Evolutionary conservation across 805 yeast species (phyloP).

Genomic region (Nakazawaea holstii): DNA sequence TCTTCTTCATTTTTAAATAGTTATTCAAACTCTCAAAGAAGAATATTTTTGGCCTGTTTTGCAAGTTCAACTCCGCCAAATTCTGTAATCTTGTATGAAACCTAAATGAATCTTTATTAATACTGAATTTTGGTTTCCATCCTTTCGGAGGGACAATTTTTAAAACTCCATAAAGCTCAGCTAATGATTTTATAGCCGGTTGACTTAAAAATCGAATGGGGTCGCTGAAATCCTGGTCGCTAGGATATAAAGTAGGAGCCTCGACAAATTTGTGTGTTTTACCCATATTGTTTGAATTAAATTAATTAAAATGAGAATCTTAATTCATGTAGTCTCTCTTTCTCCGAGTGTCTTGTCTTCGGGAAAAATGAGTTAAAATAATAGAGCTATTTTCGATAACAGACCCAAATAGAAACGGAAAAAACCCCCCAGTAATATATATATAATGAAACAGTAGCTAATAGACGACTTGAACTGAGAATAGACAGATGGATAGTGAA

Average conservation of each 20-base stretch:
- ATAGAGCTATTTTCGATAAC: too few species aligned
- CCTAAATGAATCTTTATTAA: conserved; percentile 45
- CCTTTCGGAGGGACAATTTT: conserved; percentile 45
- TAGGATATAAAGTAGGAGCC: conserved; percentile 45
- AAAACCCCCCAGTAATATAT: too few species aligned
- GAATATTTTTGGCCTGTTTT: conserved; percentile 57
- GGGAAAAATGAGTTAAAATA: too few species aligned
- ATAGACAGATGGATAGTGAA: too few species aligned
- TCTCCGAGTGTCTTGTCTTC: too few species aligned
- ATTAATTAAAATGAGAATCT: too few species aligned
- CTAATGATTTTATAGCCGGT: conserved; percentile 32
- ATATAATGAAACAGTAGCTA: too few species aligned
- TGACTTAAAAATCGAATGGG: conserved; percentile 46
- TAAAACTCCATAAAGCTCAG: conserved; percentile 44
- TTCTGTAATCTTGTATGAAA: conserved; percentile 70
- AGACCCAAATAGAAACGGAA: too few species aligned
- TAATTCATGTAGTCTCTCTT: too few species aligned
- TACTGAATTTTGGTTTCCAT: conserved; percentile 54
- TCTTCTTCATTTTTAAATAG: conserved; percentile 41
- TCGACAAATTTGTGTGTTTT: conserved; percentile 17
- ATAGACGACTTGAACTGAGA: too few species aligned
- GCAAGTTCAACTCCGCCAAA: conserved; percentile 56
- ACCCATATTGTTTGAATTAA: background rate
- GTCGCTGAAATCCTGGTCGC: conserved; percentile 36
- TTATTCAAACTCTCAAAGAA: conserved; percentile 59